Conservation (phyloP, 2,329 filamentous ascomycete genomes). For the Didymella sp. region DNA sequence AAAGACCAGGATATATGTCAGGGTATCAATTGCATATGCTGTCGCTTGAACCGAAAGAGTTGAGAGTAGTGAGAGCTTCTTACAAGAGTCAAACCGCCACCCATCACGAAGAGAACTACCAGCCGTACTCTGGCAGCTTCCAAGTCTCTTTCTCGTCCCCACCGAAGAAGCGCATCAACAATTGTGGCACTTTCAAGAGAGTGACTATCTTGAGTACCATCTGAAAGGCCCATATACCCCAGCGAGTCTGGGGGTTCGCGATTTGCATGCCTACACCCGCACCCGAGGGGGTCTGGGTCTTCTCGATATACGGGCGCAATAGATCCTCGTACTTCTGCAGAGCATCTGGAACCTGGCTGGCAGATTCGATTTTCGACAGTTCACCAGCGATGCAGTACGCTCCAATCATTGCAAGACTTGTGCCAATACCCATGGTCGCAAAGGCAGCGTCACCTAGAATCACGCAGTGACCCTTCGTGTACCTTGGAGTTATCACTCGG, state of each 20-base stretch:
- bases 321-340: conserved; percentile 32
- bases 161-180: conserved; percentile 10
- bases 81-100: not conserved
- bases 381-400: conserved; percentile 52
- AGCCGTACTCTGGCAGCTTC: conserved; percentile 26
- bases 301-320: conserved; percentile 27
- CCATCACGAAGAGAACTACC: not conserved
- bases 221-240: conserved; percentile 35
- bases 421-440: conserved; percentile 41
- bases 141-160: conserved; percentile 12
- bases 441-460: conserved; percentile 62
- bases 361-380: conserved; percentile 32
- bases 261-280: conserved; percentile 29
- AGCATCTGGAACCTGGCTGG: conserved; percentile 28
- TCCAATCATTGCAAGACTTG: conserved; percentile 48
- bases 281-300: conserved; percentile 18
- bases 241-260: conserved; percentile 41
- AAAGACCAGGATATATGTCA: not conserved
- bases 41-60: not conserved
- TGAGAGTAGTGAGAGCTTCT: not conserved
- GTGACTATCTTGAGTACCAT: conserved; percentile 20
- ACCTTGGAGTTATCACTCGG: conserved; percentile 55
- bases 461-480: conserved; percentile 57
- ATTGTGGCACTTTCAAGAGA: conserved; percentile 4
- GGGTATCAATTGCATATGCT: not conserved